Conservation (phyloP, 345 rosid genomes). For the Heritiera littoralis region DNA sequence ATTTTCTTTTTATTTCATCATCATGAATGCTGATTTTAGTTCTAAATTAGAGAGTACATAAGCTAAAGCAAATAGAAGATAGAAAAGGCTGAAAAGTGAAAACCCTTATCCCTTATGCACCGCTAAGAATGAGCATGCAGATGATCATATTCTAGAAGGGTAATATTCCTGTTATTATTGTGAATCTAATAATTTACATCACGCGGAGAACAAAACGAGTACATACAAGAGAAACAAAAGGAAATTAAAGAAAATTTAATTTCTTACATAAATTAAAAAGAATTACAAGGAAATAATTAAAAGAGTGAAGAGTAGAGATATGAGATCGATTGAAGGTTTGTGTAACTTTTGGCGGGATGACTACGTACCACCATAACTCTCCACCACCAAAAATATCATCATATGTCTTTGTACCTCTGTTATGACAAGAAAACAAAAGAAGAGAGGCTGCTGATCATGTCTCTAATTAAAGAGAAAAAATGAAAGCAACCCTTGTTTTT, state of each 20-base stretch:
- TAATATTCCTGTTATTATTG: conserved; percentile 9
- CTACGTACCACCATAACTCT: background rate
- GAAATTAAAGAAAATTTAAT: background rate
- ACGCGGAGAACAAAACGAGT: conserved; percentile 24
- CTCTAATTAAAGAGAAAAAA: background rate
- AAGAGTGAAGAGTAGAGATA: background rate
- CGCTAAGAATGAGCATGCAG: conserved; percentile 3
- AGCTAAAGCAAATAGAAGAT: background rate
- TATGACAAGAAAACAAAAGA: background rate
- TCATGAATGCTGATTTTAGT: background rate
- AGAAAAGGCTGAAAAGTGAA: background rate
- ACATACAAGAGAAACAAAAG: background rate
- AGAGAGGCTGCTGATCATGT: conserved; percentile 5
- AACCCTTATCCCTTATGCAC: conserved; percentile 4
- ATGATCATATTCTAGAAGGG: conserved; percentile 17
- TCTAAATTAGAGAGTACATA: background rate
- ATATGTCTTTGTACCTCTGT: background rate
- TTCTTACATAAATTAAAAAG: background rate
- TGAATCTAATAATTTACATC: conserved; percentile 34
- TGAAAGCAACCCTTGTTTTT: background rate
- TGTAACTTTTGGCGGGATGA: background rate
- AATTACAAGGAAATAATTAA: background rate
- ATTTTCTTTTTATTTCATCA: background rate
- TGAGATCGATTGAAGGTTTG: background rate
- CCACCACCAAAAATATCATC: background rate